A percentile compares a stretch with the other conserved stretches of the same genome.
phyloP scores from a whole-genome alignment of 352 stramenopile species.

The Pythium pyrilobum region DNA sequence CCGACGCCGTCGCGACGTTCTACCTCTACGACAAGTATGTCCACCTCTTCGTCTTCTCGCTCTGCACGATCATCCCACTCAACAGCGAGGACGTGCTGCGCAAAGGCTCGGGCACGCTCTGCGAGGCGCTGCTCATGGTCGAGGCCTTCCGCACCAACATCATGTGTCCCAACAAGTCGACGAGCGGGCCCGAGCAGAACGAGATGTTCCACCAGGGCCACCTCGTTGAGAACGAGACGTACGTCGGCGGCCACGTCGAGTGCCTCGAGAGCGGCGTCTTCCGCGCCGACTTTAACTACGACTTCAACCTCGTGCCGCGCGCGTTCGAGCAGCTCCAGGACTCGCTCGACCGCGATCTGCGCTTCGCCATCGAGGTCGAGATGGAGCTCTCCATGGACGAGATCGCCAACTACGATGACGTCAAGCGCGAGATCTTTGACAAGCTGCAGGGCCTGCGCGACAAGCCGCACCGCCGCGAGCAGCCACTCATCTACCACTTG shows the following conservation, averaged over 20 bases:
- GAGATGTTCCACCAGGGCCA: conserved; percentile 91
- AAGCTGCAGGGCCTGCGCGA: conserved; percentile 93
- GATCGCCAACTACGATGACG: conserved; percentile 87
- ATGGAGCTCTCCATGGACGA: conserved; percentile 85
- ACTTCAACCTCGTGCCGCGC: conserved; percentile 94
- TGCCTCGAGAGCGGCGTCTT: conserved; percentile 98
- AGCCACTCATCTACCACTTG: conserved; percentile 98
- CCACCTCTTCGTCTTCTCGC: conserved; percentile 99
- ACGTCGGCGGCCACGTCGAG: conserved; percentile 99
- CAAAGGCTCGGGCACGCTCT: conserved; percentile 95
- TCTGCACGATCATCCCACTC: conserved; percentile 99
- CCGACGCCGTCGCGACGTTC: conserved; percentile 99
- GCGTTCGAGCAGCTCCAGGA: conserved; percentile 96
- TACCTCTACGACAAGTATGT: conserved; percentile 99
- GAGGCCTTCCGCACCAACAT: conserved; percentile 95
- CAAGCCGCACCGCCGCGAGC: conserved; percentile 85
- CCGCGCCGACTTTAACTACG: conserved; percentile 95
- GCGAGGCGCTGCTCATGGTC: conserved; percentile 98
- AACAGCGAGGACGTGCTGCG: conserved; percentile 97
- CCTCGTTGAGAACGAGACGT: conserved; percentile 97
- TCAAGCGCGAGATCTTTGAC: conserved; percentile 90
- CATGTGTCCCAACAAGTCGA: conserved; percentile 99
- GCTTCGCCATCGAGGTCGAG: conserved; percentile 95
- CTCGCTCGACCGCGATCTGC: conserved; percentile 96
- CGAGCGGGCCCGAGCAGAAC: conserved; percentile 47